Base-by-base conservation (phyloP, 192 early-diverging fungal species). In the Entomortierella parvispora region DNA sequence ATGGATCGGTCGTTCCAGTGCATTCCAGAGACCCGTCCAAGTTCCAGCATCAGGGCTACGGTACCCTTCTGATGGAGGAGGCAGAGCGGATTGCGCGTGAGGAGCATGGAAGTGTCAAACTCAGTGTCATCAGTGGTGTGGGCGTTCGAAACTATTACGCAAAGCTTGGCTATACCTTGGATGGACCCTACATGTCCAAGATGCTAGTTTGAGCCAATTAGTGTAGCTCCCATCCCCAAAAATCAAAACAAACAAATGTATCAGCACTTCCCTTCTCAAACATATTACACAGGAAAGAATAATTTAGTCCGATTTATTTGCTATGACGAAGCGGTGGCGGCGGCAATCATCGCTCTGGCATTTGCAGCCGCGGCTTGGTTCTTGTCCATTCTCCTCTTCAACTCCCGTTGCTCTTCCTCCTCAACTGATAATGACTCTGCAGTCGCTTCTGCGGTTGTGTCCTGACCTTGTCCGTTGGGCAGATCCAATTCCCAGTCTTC, bases 21-120 rank as follows among this genome's bases (percentile, higher is more conserved):
- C 97, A 98, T 65, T 93, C 89, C 58, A 87, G 98, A 29, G 96
- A 99, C 53, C 98, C 98, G 22, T 97, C 91, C 7, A 97, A 96
- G 83, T 99, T 99, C 88, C 98, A 99, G 84, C 98, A 99, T 81
- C 98, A 96, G 82, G 98, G 98, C 0, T 99, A 96, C 74, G 98
- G 98, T 34, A 97, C 97, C 2, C 78, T 99, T 80, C 72, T 99
- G 58, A 99, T 99, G 98, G 98, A 99, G 65, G 98, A 99, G 81
- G 98, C 98, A 1, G 98, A 98, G 85, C 79, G 98, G 25, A 99
- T 99, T 83, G 96, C 98, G 14, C 84, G 93, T 46, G 96, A 99
- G 55, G 98, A 99, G 81, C 98, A 99, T 71, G 94, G 93, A 28
- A 94, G 92, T 74, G 87, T 90, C 44, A 99, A 99, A 77, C 69